Percentiles rank a stretch among this genome's conserved stretches.
phyloP scores from a whole-genome alignment of 2,329 filamentous ascomycete species.

The Ilyonectria sp. region DNA sequence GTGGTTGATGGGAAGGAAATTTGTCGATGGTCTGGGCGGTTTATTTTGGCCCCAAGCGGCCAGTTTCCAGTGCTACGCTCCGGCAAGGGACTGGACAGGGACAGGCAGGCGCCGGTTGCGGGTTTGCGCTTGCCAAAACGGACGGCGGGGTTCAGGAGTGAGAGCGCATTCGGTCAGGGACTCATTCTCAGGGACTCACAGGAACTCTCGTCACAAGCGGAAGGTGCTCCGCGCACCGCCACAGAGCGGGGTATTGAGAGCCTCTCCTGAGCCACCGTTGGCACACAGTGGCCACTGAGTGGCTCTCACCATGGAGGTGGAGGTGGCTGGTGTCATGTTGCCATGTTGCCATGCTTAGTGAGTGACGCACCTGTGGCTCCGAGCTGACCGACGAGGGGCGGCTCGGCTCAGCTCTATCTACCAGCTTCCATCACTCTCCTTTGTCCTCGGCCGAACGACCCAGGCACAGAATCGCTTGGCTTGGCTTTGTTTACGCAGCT shows the following conservation, averaged over 20 bases:
- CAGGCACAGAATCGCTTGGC: background rate
- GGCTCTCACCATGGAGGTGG: constrained; percentile 31
- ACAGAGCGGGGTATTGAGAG: constrained; percentile 45
- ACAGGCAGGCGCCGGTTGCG: constrained; percentile 18
- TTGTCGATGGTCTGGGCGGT: constrained; percentile 26
- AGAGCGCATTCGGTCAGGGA: constrained; percentile 15
- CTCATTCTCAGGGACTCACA: too few species aligned
- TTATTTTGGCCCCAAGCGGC: constrained; percentile 20
- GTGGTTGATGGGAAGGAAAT: constrained; percentile 27
- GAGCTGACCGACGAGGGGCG: constrained; percentile 36
- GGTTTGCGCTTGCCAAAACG: constrained; percentile 28
- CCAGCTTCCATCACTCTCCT: constrained; percentile 51
- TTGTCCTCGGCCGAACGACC: constrained; percentile 12
- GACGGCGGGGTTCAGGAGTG: constrained; percentile 26
- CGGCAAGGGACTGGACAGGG: background rate
- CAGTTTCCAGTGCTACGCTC: background rate
- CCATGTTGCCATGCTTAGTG: constrained; percentile 22
- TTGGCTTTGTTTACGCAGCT: background rate
- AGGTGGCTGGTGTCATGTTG: constrained; percentile 39
- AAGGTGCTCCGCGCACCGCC: constrained; percentile 41
- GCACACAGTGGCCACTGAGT: background rate
- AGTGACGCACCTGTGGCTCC: constrained; percentile 48
- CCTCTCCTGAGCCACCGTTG: background rate
- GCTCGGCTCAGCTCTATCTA: constrained; percentile 40
- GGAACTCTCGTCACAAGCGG: constrained; percentile 1